phyloP scores from a whole-genome alignment of 306 rosid species.

The Crotalaria pallida region DNA sequence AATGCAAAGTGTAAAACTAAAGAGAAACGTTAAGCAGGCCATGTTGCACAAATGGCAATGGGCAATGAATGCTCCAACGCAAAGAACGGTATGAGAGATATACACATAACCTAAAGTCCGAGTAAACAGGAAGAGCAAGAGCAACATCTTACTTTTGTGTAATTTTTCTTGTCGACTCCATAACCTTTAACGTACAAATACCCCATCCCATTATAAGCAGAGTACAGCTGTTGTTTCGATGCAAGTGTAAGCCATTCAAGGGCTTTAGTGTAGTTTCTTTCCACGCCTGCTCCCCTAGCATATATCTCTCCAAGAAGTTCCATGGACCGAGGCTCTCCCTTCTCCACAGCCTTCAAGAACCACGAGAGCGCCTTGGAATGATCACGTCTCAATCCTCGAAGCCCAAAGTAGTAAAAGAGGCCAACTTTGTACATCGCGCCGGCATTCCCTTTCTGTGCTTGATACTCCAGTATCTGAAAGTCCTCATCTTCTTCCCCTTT shows the following conservation, averaged over 20 bases:
- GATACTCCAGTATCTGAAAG: slow-evolving; percentile 89
- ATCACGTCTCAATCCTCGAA: slow-evolving; percentile 91
- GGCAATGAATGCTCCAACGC: neutral
- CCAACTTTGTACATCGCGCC: slow-evolving; percentile 93
- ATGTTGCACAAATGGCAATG: neutral
- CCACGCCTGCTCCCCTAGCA: slow-evolving; percentile 95
- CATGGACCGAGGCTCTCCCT: slow-evolving; percentile 94
- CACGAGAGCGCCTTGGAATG: slow-evolving; percentile 75
- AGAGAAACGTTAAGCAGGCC: too few relatives aligned
- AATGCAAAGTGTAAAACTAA: neutral
- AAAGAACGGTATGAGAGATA: neutral
- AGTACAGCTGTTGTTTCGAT: slow-evolving; percentile 65
- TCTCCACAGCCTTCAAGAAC: slow-evolving; percentile 90
- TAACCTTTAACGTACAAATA: slow-evolving; percentile 91
- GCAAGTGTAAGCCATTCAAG: slow-evolving; percentile 91
- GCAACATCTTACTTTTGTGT: slow-evolving; percentile 59
- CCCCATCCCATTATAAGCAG: slow-evolving; percentile 95
- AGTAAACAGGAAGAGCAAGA: neutral
- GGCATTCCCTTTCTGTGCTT: slow-evolving; percentile 92
- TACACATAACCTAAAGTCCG: neutral
- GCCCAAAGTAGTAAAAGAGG: slow-evolving; percentile 91
- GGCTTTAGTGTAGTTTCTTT: slow-evolving; percentile 87
- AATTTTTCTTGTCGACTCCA: slow-evolving; percentile 84
- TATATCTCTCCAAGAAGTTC: slow-evolving; percentile 94
- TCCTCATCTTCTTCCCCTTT: slow-evolving; percentile 96